Evolutionary conservation across 75 land plant genomes (phyloP).

Genomic region (Azolla pinnata): DNA sequence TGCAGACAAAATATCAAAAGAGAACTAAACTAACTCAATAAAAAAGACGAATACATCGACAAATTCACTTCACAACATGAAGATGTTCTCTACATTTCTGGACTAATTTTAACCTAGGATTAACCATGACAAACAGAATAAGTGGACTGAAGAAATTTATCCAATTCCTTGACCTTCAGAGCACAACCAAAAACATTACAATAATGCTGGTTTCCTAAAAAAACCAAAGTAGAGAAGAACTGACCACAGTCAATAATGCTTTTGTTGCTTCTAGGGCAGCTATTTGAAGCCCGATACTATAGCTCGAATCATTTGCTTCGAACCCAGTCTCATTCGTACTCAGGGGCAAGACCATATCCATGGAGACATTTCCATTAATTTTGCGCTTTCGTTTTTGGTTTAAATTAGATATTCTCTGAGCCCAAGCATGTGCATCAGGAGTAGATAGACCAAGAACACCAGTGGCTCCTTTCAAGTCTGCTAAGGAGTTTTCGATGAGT

Average conservation of each 20-base stretch:
- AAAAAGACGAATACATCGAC: too few species aligned
- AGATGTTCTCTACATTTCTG: too few species aligned
- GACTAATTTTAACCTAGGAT: too few species aligned
- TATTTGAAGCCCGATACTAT: conserved; percentile 47
- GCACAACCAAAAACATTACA: too few species aligned
- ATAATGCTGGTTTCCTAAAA: background rate
- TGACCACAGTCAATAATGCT: conserved; percentile 71
- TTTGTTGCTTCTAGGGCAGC: conserved; percentile 74
- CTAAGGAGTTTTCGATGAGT: conserved; percentile 50
- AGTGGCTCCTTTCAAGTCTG: conserved; percentile 43
- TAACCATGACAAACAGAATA: too few species aligned
- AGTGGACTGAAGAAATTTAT: too few species aligned
- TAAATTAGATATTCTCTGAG: conserved; percentile 14
- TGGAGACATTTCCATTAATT: conserved; percentile 28
- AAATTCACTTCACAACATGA: too few species aligned
- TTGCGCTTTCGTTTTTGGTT: conserved; percentile 56
- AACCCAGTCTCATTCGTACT: conserved; percentile 16
- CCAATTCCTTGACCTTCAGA: too few species aligned
- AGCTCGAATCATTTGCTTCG: conserved; percentile 8
- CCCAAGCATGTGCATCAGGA: conserved; percentile 9
- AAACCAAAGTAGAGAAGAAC: conserved; percentile 3
- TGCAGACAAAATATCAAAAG: too few species aligned
- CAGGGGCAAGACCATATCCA: conserved; percentile 8
- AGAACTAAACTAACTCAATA: too few species aligned
- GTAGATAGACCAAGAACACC: conserved; percentile 14